Evolutionary conservation across 352 stramenopile genomes (phyloP), one percentile per base, ranked within the genome.

Genomic region (Globisporangium iwayamae): DNA sequence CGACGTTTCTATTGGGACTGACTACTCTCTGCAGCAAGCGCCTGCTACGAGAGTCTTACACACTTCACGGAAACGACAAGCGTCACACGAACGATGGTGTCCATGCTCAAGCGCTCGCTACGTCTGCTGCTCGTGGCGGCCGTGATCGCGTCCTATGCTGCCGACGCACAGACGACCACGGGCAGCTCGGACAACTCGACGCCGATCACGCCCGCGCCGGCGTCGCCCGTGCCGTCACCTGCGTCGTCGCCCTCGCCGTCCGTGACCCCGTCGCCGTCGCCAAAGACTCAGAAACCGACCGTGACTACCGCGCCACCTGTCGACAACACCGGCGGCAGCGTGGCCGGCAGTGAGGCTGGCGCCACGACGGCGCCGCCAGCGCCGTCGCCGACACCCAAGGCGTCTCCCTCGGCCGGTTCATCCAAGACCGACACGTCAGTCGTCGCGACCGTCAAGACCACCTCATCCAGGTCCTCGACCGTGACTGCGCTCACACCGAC

Each of bases 401-500:
- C 36, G 30, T n/a, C 25, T 14, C 18, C 47, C 3, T 52, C 60
- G 11, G 39, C 51, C 22, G 36, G 41, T 14, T 71, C 70, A 43
- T 51, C 47, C 6, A 53, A 56, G 52, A 53, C 51, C 11, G 68
- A 70, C 0, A 63, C 67, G n/a, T 54, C 61, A 0, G 51, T 46
- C 13, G 55, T 67, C n/a, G 68, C 67, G 34, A 68, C 70, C 18
- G 64, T 62, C 46, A 70, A 75, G 30, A 62, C 38, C 6, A 71
- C 64, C 30, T 65, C 66, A 10, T 57, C 70, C 2, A 56, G 41
- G 20, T 48, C 55, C 13, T 50, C 70, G 30, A 63, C 69, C 25
- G 56, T 73, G 13, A 60, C 58, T 0, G 6, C 70, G 2, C 72
- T 69, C 1, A 74, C 68, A 9, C 14, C 69, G 4, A 64, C 74